Conservation (phyloP, 208 protist species). For the Porcisia deanei region DNA sequence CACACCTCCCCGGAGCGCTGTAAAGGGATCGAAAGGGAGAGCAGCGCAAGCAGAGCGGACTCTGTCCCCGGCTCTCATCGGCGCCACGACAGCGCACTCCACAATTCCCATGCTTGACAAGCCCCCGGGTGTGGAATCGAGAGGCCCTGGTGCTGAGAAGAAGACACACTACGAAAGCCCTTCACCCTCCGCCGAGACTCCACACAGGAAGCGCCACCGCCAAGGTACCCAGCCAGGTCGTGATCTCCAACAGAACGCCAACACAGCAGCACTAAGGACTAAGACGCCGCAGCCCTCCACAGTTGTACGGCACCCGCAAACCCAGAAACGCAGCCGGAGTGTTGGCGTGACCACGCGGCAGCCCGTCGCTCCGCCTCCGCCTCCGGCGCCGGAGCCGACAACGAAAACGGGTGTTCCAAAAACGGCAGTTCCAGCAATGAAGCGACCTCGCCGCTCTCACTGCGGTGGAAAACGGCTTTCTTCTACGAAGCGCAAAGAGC, state of each 20-base stretch:
- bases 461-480: constrained; percentile 1
- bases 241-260: not conserved
- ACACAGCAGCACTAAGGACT: not conserved
- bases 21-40: not conserved
- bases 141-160: not conserved
- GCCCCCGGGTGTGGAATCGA: not conserved
- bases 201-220: constrained; percentile 4
- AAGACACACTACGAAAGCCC: not conserved
- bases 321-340: not conserved
- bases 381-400: not conserved
- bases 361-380: not conserved
- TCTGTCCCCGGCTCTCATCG: not conserved
- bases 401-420: not conserved
- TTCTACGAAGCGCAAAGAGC: constrained; percentile 20
- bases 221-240: constrained; percentile 1
- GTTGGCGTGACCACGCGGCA: not conserved
- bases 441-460: not conserved
- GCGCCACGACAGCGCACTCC: constrained; percentile 4
- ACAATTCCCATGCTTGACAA: not conserved
- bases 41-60: not conserved
- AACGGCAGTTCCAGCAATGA: not conserved
- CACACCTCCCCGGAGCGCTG: not conserved
- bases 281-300: not conserved
- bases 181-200: not conserved
- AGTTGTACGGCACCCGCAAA: not conserved